These are phyloP conservation scores for Hypoxylon sp. DNA, from an alignment of 2,329 filamentous ascomycete genomes.

Conservation along the genomic window DNA sequence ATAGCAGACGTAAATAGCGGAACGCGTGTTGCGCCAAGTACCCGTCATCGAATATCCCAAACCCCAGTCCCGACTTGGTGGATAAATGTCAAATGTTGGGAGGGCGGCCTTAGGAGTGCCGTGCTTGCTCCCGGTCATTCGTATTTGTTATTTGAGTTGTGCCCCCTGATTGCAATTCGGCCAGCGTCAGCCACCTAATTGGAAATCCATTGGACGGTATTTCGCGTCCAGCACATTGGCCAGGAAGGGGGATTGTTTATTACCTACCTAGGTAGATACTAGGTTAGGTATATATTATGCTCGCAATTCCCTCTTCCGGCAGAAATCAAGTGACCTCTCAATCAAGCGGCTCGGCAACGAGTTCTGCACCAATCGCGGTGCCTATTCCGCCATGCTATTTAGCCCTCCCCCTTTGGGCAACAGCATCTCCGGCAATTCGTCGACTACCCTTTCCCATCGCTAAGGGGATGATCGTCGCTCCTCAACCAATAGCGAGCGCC, in stretches of 20 bases:
- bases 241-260: slow-evolving; percentile 12
- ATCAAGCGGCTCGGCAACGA: slow-evolving; percentile 43
- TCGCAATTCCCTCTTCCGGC: slow-evolving; percentile 33
- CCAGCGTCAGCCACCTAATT: slow-evolving; percentile 10
- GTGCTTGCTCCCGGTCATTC: slow-evolving; percentile 19
- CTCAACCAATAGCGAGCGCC: slow-evolving; percentile 27
- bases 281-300: slow-evolving; percentile 10
- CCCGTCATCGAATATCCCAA: slow-evolving; percentile 22
- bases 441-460: slow-evolving; percentile 46
- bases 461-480: slow-evolving; percentile 40
- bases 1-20: slow-evolving; percentile 25
- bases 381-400: slow-evolving; percentile 33
- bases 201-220: background rate
- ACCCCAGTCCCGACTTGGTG: slow-evolving; percentile 38
- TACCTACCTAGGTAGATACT: background rate
- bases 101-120: slow-evolving; percentile 13
- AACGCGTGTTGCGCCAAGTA: slow-evolving; percentile 33
- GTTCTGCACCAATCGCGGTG: slow-evolving; percentile 32
- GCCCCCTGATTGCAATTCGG: slow-evolving; percentile 10
- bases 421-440: slow-evolving; percentile 41
- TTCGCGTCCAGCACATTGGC: slow-evolving; percentile 11
- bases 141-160: slow-evolving; percentile 15
- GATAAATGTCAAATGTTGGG: slow-evolving; percentile 35
- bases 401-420: slow-evolving; percentile 38
- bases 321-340: slow-evolving; percentile 47